These are phyloP conservation scores for Bipolaris bicolor DNA, from an alignment of 2,329 filamentous ascomycete genomes.

Conservation along the genomic window DNA sequence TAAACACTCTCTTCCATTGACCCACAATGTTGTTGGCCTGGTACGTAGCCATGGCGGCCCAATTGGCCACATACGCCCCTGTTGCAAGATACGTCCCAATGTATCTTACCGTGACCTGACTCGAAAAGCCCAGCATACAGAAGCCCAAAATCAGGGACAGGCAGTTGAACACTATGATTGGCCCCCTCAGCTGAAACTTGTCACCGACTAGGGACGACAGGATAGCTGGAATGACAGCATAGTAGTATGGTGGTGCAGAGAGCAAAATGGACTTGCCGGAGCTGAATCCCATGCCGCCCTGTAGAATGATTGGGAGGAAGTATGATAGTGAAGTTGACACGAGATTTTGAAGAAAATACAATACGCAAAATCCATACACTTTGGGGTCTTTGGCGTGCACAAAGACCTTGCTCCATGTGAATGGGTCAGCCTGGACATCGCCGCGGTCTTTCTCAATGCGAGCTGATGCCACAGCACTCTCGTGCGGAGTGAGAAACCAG, in stretches of 20 bases:
- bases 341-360: slow-evolving; percentile 72
- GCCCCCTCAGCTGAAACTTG: slow-evolving; percentile 64
- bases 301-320: slow-evolving; percentile 68
- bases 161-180: slow-evolving; percentile 70
- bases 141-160: slow-evolving; percentile 67
- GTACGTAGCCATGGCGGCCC: slow-evolving; percentile 65
- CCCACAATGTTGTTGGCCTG: slow-evolving; percentile 60
- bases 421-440: slow-evolving; percentile 63
- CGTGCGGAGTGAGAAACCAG: slow-evolving; percentile 62
- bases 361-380: slow-evolving; percentile 67
- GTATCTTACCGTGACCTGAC: slow-evolving; percentile 66
- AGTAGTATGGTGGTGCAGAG: slow-evolving; percentile 72
- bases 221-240: slow-evolving; percentile 67
- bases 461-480: slow-evolving; percentile 62
- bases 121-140: slow-evolving; percentile 67
- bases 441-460: slow-evolving; percentile 67
- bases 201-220: slow-evolving; percentile 69
- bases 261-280: slow-evolving; percentile 61
- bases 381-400: slow-evolving; percentile 65
- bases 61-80: slow-evolving; percentile 71
- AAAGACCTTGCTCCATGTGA: slow-evolving; percentile 62
- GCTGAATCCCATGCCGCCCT: slow-evolving; percentile 54
- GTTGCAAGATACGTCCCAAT: slow-evolving; percentile 70
- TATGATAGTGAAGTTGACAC: slow-evolving; percentile 70
- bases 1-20: slow-evolving; percentile 70